Evolutionary conservation across 176 grass and related monocot genomes (phyloP), one percentile per base, ranked within the genome.

Genomic region (Zea luxurians): DNA sequence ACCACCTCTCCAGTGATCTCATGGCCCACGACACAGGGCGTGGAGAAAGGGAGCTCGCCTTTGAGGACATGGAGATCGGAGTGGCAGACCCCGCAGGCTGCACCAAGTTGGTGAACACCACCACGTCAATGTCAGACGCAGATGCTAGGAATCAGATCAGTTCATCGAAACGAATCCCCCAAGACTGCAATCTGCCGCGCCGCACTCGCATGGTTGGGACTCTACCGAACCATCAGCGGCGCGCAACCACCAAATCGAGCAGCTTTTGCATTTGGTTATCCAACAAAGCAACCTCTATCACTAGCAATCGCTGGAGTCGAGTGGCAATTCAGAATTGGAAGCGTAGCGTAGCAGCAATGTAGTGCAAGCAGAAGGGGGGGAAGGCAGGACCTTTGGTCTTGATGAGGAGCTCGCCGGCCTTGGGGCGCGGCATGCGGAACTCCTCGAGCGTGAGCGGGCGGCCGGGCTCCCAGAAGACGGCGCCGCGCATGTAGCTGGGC

Each of bases 1-100:
- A 98, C 87, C n/a, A 94, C 95, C 75, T 98, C 95, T 73, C 95
- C 95, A 0, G 95, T 98, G 77, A 98, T 98, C 88, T 98, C 95
- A 79, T 98, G 95, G 41, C 95, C 96, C 37, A 98, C 70, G 13
- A 98, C 92, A 48, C 96, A 94, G 61, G 96, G 92, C 69, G 88
- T 90, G 27, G 87, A 52, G 85, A 98, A 98, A 47, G 96, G 96
- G 75, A 98, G 70, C 48, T 98, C 92, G 47, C 96, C 96, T 89
- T 98, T 98, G 49, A 98, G 64, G 43, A 98, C 92, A 79, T 98
- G 96, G 69, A 98, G 92, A 89, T 98, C 96, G 2, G 96, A 95
- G 67, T 95, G 96, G 81, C 90, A 98, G 15, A 95, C 96, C 50
- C 92, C 89, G 41, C 92, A 98, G 71, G 89, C 96, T 95, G 91